These are phyloP conservation scores for Macrolepiota dolichaula DNA, from an alignment of 768 basidiomycete genomes.

Conservation along the genomic window DNA sequence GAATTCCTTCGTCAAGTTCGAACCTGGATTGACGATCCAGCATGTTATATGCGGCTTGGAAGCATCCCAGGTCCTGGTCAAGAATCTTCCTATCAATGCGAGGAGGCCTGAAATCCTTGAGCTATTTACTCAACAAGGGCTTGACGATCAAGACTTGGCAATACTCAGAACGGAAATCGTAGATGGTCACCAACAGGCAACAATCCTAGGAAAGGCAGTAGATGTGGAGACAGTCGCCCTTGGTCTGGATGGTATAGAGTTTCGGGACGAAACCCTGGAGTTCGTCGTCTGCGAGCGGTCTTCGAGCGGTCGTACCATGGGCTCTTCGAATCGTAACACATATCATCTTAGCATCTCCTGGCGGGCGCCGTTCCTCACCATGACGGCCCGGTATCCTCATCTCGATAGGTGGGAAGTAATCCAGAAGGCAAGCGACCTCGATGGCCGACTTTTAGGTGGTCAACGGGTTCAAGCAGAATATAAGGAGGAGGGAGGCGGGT, in stretches of 20 bases:
- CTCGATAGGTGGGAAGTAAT: conserved; percentile 23
- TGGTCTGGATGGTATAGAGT: conserved; percentile 46
- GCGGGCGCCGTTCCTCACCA: conserved; percentile 42
- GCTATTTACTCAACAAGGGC: conserved; percentile 13
- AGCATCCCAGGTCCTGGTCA: conserved; percentile 13
- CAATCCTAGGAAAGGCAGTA: conserved; percentile 39
- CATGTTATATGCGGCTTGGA: conserved; percentile 16
- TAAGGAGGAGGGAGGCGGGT: conserved; percentile 31
- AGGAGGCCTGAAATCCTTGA: conserved; percentile 11
- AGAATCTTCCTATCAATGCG: conserved; percentile 13
- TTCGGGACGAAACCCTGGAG: conserved; percentile 36
- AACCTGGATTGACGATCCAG: conserved; percentile 16
- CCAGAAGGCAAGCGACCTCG: conserved; percentile 31
- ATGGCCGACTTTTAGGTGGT: conserved; percentile 32
- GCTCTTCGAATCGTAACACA: conserved; percentile 23
- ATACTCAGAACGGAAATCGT: conserved; percentile 17
- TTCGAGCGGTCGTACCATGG: conserved; percentile 38
- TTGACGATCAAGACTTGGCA: conserved; percentile 7
- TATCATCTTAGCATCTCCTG: conserved; percentile 50
- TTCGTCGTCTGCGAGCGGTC: conserved; percentile 41
- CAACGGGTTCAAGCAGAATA: conserved; percentile 46
- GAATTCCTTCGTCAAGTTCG: conserved; percentile 19
- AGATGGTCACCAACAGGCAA: conserved; percentile 33
- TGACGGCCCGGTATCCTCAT: conserved; percentile 40
- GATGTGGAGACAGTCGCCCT: conserved; percentile 36